These are phyloP conservation scores for Solanum virginianum DNA, from an alignment of 257 asterid species.

Conservation along the genomic window DNA sequence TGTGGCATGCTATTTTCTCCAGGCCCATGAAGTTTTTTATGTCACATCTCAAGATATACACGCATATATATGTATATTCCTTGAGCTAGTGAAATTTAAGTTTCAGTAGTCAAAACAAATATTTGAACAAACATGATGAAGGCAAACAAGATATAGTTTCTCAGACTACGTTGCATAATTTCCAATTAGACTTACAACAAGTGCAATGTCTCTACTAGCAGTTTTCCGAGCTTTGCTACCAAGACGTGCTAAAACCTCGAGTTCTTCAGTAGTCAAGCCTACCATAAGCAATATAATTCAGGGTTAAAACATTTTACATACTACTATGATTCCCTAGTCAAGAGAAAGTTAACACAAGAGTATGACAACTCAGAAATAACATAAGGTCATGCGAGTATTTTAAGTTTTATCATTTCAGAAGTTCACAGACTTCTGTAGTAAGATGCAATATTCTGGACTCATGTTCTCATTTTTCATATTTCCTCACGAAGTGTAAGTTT, in stretches of 20 bases:
- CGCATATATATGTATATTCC: neutral
- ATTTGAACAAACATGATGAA: neutral
- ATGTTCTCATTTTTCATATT: neutral
- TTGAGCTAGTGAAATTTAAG: neutral
- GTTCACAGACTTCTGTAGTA: neutral
- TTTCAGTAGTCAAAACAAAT: neutral
- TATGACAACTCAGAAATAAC: neutral
- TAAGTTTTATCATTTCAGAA: neutral
- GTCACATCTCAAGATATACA: neutral
- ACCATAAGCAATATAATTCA: neutral
- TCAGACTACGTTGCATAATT: neutral
- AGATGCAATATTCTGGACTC: neutral
- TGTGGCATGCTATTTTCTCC: neutral
- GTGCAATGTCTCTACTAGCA: conserved; percentile 86
- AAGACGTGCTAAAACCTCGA: conserved; percentile 60
- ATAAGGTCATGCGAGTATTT: neutral
- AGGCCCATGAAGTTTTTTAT: neutral
- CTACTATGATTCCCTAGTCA: neutral
- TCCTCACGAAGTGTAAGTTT: neutral
- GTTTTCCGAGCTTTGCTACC: conserved; percentile 79
- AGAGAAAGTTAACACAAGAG: neutral
- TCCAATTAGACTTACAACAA: conserved; percentile 54
- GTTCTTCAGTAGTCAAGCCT: conserved; percentile 80
- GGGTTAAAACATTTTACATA: neutral
- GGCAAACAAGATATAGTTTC: neutral